Conservation (phyloP, 176 grass and related monocot genomes). For the Thalia dealbata region DNA sequence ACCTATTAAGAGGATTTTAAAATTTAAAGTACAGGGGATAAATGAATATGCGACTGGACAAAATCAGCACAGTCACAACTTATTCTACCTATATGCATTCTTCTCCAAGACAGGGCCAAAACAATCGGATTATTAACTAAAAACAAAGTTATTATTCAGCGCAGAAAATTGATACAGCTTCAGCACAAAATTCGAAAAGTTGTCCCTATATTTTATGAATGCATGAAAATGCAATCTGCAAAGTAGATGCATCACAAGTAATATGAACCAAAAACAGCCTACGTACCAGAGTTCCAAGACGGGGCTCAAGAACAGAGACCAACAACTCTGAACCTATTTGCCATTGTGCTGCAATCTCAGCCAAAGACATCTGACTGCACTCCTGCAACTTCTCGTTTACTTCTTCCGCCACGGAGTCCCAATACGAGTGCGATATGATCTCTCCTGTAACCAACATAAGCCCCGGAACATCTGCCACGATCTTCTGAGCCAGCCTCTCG, state of each 20-base stretch:
- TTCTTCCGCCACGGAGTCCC: constrained; percentile 83
- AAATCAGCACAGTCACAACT: background rate
- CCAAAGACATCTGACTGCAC: constrained; percentile 81
- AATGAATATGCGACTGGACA: too few relatives aligned
- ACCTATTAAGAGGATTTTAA: too few relatives aligned
- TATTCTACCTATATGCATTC: background rate
- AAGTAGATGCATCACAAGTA: background rate
- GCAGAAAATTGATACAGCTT: background rate
- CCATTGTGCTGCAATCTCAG: constrained; percentile 75
- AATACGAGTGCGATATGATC: constrained; percentile 87
- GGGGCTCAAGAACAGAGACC: constrained; percentile 61
- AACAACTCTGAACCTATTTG: constrained; percentile 87
- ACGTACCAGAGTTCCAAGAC: constrained; percentile 74
- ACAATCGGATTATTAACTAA: background rate
- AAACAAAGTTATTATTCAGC: background rate
- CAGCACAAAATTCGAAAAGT: background rate
- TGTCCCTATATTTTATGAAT: background rate
- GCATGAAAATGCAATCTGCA: background rate
- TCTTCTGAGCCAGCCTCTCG: constrained; percentile 72
- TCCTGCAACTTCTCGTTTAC: constrained; percentile 92
- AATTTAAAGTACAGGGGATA: too few relatives aligned
- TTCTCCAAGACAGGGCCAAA: background rate
- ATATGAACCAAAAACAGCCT: background rate
- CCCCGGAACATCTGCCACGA: constrained; percentile 37
- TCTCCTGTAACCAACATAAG: constrained; percentile 84